These are phyloP conservation scores for Asterella californica DNA, from an alignment of 225 moss, liverwort and hornwort species.

Conservation along the genomic window DNA sequence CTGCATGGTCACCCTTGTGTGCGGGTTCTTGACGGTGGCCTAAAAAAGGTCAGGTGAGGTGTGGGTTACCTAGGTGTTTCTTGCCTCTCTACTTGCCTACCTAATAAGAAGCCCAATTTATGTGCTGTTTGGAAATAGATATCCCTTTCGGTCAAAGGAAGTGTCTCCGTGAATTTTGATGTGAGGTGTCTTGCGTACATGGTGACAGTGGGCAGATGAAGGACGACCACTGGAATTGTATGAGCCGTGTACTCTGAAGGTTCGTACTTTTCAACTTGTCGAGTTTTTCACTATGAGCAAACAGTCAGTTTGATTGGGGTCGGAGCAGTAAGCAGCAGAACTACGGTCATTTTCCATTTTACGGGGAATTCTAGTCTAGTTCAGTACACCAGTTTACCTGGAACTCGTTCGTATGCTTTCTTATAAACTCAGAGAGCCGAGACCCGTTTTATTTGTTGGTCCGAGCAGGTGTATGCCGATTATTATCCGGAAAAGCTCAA, in stretches of 20 bases:
- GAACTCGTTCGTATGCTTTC: neutral
- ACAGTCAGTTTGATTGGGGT: neutral
- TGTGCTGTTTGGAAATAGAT: neutral
- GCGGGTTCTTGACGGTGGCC: constrained; percentile 24
- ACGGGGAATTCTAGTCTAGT: neutral
- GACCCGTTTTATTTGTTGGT: neutral
- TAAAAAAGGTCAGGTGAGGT: constrained; percentile 16
- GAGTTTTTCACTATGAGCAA: neutral
- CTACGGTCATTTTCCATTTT: neutral
- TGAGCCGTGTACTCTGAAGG: constrained; percentile 34
- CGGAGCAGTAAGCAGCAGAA: neutral
- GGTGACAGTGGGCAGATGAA: constrained; percentile 22
- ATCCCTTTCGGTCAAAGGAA: neutral
- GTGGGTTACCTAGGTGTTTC: neutral
- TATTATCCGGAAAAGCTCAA: constrained; percentile 4
- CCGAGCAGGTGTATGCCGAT: constrained; percentile 28
- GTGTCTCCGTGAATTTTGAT: neutral
- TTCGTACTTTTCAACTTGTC: neutral
- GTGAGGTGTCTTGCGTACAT: neutral
- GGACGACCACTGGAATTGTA: constrained; percentile 22
- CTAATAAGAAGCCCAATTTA: neutral
- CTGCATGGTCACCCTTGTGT: constrained; percentile 24
- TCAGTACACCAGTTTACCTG: neutral
- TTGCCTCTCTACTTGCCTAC: neutral
- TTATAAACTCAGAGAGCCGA: neutral